Evolutionary conservation across 805 yeast species (phyloP).

Genomic region (Spathaspora sp.): DNA sequence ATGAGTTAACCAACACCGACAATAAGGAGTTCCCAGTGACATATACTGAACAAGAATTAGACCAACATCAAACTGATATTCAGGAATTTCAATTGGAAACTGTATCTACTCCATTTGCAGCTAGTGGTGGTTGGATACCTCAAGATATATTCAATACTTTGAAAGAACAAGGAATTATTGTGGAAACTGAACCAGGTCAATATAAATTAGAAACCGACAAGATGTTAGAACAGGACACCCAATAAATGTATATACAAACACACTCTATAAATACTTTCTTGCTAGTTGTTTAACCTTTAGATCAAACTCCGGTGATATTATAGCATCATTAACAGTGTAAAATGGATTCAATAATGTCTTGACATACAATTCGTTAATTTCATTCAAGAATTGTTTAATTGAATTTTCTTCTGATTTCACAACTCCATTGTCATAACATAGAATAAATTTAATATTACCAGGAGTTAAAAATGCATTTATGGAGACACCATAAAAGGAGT

Average conservation of each 20-base stretch:
- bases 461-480: conserved; percentile 87
- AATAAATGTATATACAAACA: not conserved
- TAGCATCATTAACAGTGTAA: conserved; percentile 71
- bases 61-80: conserved; percentile 53
- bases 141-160: conserved; percentile 83
- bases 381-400: conserved; percentile 79
- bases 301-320: conserved; percentile 73
- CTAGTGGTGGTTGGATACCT: conserved; percentile 94
- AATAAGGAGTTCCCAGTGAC: conserved; percentile 53
- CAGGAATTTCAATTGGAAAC: conserved; percentile 66
- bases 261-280: conserved; percentile 59
- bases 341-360: conserved; percentile 86
- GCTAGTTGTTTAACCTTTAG: conserved; percentile 67
- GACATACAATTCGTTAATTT: conserved; percentile 82
- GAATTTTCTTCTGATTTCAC: conserved; percentile 53
- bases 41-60: conserved; percentile 56
- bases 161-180: conserved; percentile 64
- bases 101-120: conserved; percentile 75
- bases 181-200: conserved; percentile 47
- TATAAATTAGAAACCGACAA: conserved; percentile 31
- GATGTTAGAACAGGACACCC: conserved; percentile 11
- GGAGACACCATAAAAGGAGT: conserved; percentile 76
- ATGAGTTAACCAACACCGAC: conserved; percentile 47
- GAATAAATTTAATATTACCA: conserved; percentile 77
- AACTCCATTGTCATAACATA: conserved; percentile 41